Conservation (phyloP, 176 grass and related monocot genomes). For the Oryza australiensis region DNA sequence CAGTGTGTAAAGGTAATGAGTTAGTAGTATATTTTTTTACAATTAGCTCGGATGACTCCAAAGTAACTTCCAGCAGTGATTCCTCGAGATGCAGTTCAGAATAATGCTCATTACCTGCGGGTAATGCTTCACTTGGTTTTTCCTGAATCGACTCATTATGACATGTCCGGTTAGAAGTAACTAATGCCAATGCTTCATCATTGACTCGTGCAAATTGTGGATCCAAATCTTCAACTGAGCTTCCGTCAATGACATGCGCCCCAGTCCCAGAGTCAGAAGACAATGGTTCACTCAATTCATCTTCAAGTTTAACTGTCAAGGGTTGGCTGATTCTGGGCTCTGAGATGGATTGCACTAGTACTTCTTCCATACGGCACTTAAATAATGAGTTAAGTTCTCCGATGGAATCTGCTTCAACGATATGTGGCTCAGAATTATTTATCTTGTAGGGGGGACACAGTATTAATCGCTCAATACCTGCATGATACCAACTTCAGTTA, state of each 20-base stretch:
- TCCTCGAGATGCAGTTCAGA: not conserved
- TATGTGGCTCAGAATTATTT: constrained; percentile 5
- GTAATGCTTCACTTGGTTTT: constrained; percentile 5
- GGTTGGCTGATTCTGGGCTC: constrained; percentile 32
- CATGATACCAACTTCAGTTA: not conserved
- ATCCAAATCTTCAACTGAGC: constrained; percentile 40
- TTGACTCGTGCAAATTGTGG: constrained; percentile 17
- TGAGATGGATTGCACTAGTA: constrained; percentile 43
- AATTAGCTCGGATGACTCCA: not conserved
- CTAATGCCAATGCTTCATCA: not conserved
- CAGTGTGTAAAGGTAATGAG: not conserved
- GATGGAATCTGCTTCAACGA: constrained; percentile 32
- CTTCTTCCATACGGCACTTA: constrained; percentile 48
- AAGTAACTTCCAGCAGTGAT: not conserved
- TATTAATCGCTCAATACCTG: constrained; percentile 19
- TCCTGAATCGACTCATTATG: constrained; percentile 26
- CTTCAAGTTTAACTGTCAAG: constrained; percentile 25
- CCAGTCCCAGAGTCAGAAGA: not conserved
- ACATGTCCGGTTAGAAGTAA: not conserved
- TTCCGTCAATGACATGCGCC: constrained; percentile 8
- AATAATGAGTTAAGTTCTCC: constrained; percentile 32
- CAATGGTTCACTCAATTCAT: not conserved
- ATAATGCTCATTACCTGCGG: constrained; percentile 13
- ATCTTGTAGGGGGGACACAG: constrained; percentile 5
- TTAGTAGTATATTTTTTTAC: not conserved